Base-by-base conservation (phyloP, 805 yeast genomes). In the Schizosaccharomyces octosporus region DNA sequence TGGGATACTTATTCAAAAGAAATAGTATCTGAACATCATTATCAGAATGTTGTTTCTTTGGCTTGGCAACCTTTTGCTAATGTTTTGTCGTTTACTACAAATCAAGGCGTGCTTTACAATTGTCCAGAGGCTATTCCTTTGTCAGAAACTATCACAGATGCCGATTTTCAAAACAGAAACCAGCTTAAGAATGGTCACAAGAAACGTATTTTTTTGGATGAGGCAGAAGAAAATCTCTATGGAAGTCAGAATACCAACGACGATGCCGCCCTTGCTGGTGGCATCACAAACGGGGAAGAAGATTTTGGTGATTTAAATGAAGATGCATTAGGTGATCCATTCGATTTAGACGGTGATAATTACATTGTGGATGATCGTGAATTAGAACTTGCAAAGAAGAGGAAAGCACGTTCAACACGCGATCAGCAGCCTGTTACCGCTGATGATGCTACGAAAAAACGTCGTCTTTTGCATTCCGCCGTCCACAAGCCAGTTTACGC, bases 401-500 rank as follows among this genome's bases (percentile, higher is more conserved):
- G 63, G 39, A 51, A 51, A 39, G 36, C 31, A 13, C 41, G 41
- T 9, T 17, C 41, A 11, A 36, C 11, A 1, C 41, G 15, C 15
- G 41, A 13, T 13, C 41, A 36, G 2, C 19, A 19, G 15, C 59
- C 41, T 15, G 32, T 19, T n/a, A 6, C 59, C 21, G 4, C n/a
- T 21, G 59, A 32, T 1, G 27, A 55, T 19, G 59, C 4, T 27
- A 6, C 58, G n/a, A 59, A 21, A 11, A 43, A 45, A 19, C 41
- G 36, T 11, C 27, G 61, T 13, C 13, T 59, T 13, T 17, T 39
- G 29, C 39, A 29, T 9, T n/a, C 55, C n/a, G 21, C 27, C 9
- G 24, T 59, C 27, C 70, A 65, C 59, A 63, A 72, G 58, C 89
- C 96, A 0, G 84, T 81, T 66, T 87, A 95, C 2, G 85, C 87